A percentile compares a stretch with the other conserved stretches of the same genome.
phyloP scores from a whole-genome alignment of 78 protist species.

The Guillardia theta region DNA sequence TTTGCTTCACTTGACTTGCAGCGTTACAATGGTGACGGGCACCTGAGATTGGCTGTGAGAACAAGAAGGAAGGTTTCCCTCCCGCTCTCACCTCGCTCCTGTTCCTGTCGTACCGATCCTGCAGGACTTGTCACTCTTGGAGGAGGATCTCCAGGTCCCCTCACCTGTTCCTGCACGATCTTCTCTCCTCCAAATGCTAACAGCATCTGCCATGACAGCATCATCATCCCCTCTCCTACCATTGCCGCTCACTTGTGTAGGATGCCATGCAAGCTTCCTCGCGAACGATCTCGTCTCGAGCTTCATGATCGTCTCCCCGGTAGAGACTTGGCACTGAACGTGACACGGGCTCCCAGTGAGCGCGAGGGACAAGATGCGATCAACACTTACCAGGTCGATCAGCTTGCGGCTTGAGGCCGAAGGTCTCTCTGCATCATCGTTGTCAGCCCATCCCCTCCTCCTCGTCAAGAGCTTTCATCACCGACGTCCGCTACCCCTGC shows the following conservation, averaged over 20 bases:
- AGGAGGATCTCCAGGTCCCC: neutral
- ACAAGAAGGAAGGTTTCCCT: no score
- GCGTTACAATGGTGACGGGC: neutral
- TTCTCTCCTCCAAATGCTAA: neutral
- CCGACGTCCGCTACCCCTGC: neutral
- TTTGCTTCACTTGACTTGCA: neutral
- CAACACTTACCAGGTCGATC: neutral
- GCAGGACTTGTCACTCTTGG: no score
- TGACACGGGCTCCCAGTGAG: neutral
- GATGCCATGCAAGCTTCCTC: neutral
- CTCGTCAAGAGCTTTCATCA: neutral
- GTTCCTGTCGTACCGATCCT: no score
- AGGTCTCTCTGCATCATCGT: no score
- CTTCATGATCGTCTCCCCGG: neutral
- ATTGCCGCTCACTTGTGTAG: neutral
- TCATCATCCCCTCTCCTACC: neutral
- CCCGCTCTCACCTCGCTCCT: no score
- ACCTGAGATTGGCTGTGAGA: neutral
- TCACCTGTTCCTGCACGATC: neutral
- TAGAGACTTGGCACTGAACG: neutral
- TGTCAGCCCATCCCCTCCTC: no score
- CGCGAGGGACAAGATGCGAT: neutral
- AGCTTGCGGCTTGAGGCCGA: neutral
- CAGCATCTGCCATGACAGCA: neutral
- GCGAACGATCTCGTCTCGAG: neutral